Evolutionary conservation across 768 basidiomycete genomes (phyloP), one percentile per base, ranked within the genome.

Genomic region (Hygrocybe punicea): DNA sequence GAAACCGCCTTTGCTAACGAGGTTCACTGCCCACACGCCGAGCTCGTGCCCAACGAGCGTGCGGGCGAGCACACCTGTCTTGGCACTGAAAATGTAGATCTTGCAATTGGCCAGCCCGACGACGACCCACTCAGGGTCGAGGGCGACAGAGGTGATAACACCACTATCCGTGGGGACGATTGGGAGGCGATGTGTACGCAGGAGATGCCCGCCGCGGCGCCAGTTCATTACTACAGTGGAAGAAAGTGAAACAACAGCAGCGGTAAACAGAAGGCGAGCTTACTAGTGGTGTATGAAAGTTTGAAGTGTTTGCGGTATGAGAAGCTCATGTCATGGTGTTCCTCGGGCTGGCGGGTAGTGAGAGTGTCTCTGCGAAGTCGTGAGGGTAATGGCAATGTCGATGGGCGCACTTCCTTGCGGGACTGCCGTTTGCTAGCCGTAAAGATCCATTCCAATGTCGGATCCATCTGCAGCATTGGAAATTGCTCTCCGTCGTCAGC

Each of bases 11-110:
- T 81, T 78, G 23, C 81, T 81, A 49, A 95, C 84, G 24, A 98
- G 79, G 53, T 86, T 84, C 13, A 97, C 83, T 13, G 89, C 87
- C 95, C 95, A 98, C 1, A 97, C 94, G n/a, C 95, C 95, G 19
- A 80, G 73, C 14, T 87, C 85, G 69, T 97, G 95, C 0, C 95
- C 95, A 8, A 83, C 77, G 2, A 98, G 81, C 0, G 90, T 91
- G 51, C 88, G 80, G 40, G 81, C 80, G 50, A 90, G 82, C 2
- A 87, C 81, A 1, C 95, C 95, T 0, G 88, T 89, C 39, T 73
- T 75, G 1, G 90, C 85, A 60, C 87, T 87, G 73, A 93, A 98
- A 9, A 98, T 78, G 64, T 93, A 89, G 46, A 98, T 87, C 59
- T 85, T 84, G 60, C 82, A 81, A 67, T 89, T 95, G 8, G 91